These are phyloP conservation scores for Syzygium aqueum DNA, from an alignment of 345 rosid species.

Conservation along the genomic window DNA sequence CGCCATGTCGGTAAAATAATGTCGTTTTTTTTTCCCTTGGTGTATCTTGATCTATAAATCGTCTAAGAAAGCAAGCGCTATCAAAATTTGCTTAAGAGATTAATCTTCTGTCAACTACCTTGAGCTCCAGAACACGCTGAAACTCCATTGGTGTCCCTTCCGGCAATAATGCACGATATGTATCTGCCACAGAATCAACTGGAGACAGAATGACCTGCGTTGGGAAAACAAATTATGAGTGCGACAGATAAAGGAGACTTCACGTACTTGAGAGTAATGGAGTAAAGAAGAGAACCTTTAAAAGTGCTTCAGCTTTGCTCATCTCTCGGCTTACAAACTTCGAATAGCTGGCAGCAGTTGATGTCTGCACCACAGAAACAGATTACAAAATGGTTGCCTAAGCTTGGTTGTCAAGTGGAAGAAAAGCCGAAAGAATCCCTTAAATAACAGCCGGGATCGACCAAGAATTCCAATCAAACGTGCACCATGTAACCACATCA, in stretches of 20 bases:
- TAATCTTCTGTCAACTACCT: constrained; percentile 25
- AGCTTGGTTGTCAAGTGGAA: not conserved
- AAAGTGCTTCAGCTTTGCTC: constrained; percentile 99
- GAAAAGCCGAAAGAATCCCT: not conserved
- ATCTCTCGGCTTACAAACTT: constrained; percentile 98
- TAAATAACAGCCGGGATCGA: not conserved
- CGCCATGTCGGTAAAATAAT: not conserved
- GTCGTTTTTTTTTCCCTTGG: not conserved
- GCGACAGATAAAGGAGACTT: not conserved
- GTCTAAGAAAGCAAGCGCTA: not conserved
- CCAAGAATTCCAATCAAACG: not conserved
- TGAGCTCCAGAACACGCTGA: constrained; percentile 94
- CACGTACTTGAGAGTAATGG: not conserved
- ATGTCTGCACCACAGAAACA: constrained; percentile 37
- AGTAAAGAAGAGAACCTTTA: constrained; percentile 43
- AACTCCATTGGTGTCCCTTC: constrained; percentile 99
- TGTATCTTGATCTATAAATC: too few relatives aligned
- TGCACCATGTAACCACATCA: not conserved
- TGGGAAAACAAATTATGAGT: not conserved
- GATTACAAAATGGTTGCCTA: not conserved
- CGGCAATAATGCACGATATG: constrained; percentile 89
- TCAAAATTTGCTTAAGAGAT: not conserved
- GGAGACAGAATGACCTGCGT: constrained; percentile 88
- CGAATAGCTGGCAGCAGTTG: constrained; percentile 81
- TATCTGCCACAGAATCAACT: constrained; percentile 91